Evolutionary conservation across 192 early-diverging fungal species (phyloP), one percentile per base, ranked within the genome.

Genomic region (Gaertneriomyces semiglobifer): DNA sequence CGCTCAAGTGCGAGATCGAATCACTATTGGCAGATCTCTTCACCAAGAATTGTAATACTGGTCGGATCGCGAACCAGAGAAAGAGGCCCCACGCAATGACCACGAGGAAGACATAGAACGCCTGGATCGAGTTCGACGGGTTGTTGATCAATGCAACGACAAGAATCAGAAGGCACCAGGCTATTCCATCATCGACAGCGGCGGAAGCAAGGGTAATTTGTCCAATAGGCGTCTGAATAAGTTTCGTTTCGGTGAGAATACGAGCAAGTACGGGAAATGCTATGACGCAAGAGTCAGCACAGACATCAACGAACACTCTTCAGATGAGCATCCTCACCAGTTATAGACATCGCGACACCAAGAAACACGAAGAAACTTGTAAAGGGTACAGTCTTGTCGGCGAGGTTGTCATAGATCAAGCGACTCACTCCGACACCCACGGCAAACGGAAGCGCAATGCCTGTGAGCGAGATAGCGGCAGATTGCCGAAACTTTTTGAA

Each of bases 261-360:
- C 96, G 93, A 0, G 92, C 95, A 39, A 98, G 82, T 1, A 98
- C 95, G 0, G 95, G 95, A 61, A 95, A 98, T 0, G 94, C 93
- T 40, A 55, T 20, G 14, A n/a, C 38, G 38, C 48, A 88, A 50
- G 16, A 50, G 86, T 4, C 92, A 57, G 14, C 11, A 57, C 12
- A 3, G 12, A 12, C 33, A n/a, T n/a, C 12, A 57, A 57, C 2
- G 25, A 33, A 33, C 25, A 33, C 25, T 33, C 25, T 33, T 33
- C 25, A 19, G 12, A 91, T 48, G 88, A 88, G 11, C 25, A 7
- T 33, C n/a, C 60, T 48, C 44, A 63, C 62, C 62, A 18, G 93
- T 97, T 63, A 95, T 93, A 41, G 89, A 78, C 88, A 95, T 93
- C 47, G 92, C 90, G 5, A 96, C 94, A 47, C 93, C 93, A 20